These are phyloP conservation scores for Fraxinus velutina DNA, from an alignment of 305 asterid genomes.

Conservation along the genomic window DNA sequence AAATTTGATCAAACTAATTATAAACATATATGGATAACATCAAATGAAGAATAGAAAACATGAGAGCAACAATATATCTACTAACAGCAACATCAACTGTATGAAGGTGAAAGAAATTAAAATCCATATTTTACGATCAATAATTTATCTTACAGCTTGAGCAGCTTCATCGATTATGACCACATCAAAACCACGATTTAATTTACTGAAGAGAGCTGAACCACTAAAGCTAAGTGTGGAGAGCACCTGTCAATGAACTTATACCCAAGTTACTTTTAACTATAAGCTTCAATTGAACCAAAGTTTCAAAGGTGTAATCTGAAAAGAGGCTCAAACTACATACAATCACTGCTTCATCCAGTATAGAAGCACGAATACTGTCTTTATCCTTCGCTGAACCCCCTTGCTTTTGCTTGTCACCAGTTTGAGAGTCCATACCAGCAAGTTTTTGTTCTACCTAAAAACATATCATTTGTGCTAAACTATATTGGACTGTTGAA, in stretches of 20 bases:
- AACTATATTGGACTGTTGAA: background rate
- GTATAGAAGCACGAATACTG: conserved; percentile 77
- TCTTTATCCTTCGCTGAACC: conserved; percentile 68
- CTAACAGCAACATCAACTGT: background rate
- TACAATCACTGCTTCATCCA: conserved; percentile 95
- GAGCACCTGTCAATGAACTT: conserved; percentile 68
- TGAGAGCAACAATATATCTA: background rate
- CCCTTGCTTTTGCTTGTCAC: conserved; percentile 92
- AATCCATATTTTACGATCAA: conserved; percentile 1
- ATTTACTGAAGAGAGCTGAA: conserved; percentile 68
- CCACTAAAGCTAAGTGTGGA: conserved; percentile 98
- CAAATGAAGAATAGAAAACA: background rate
- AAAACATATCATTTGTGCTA: conserved; percentile 10
- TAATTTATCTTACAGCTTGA: conserved; percentile 80
- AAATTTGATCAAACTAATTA: background rate
- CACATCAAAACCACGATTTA: conserved; percentile 88
- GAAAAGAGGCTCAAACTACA: conserved; percentile 27
- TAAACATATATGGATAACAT: background rate
- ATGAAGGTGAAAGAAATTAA: background rate
- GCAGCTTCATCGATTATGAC: conserved; percentile 99
- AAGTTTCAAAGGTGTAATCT: conserved; percentile 13
- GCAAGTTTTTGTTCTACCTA: conserved; percentile 91
- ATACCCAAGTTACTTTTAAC: conserved; percentile 23
- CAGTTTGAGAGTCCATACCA: conserved; percentile 59
- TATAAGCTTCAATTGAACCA: conserved; percentile 15